These are phyloP conservation scores for Hanseniaspora opuntiae DNA, from an alignment of 805 yeast species.

Conservation along the genomic window DNA sequence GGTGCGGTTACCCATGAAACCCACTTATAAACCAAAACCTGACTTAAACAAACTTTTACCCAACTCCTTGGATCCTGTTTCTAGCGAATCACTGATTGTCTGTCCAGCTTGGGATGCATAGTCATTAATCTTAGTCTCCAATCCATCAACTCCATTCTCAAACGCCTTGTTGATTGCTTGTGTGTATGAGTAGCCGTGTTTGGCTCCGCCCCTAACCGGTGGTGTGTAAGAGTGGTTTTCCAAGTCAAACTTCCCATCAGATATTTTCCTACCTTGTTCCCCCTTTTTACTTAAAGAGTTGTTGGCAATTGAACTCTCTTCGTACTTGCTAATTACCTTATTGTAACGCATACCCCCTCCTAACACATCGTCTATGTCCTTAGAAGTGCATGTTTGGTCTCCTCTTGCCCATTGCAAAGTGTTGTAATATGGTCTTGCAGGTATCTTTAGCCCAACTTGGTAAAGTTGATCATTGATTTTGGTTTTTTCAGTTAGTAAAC, in stretches of 20 bases:
- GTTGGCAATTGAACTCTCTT: slow-evolving; percentile 45
- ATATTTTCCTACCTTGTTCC: slow-evolving; percentile 16
- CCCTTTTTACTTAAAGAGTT: slow-evolving; percentile 22
- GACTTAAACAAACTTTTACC: slow-evolving; percentile 40
- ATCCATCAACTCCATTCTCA: slow-evolving; percentile 38
- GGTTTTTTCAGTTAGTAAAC: slow-evolving; percentile 24
- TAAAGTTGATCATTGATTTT: slow-evolving; percentile 42
- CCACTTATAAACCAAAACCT: slow-evolving; percentile 37
- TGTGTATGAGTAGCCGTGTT: slow-evolving; percentile 31
- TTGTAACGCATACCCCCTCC: slow-evolving; percentile 64
- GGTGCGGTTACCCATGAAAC: not conserved
- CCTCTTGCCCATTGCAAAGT: slow-evolving; percentile 83
- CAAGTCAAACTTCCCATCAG: slow-evolving; percentile 11
- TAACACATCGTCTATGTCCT: slow-evolving; percentile 51
- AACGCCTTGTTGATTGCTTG: slow-evolving; percentile 31
- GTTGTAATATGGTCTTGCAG: slow-evolving; percentile 67
- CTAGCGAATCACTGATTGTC: slow-evolving; percentile 38
- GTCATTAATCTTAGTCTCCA: slow-evolving; percentile 44
- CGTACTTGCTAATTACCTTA: slow-evolving; percentile 33
- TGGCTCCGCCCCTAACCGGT: slow-evolving; percentile 32
- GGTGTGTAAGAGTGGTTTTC: slow-evolving; percentile 31
- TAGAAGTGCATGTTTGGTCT: slow-evolving; percentile 41
- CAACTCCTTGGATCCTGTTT: slow-evolving; percentile 36
- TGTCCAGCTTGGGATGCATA: slow-evolving; percentile 45
- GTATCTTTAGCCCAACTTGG: slow-evolving; percentile 52